Conservation (phyloP, 1,139 yeast species). For the Martiniozyma asiatica region DNA sequence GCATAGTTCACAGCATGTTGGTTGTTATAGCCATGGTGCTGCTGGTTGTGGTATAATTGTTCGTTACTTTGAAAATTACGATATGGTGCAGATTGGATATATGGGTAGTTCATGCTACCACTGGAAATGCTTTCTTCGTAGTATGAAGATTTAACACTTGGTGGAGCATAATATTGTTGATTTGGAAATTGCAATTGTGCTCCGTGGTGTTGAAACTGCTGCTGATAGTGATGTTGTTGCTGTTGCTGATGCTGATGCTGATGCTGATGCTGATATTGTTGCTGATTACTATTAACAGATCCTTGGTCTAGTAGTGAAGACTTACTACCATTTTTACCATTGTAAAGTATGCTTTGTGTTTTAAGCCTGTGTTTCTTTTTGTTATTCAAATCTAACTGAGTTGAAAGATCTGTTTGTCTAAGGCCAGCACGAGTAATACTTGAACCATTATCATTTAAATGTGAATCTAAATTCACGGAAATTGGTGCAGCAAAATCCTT, state of each 20-base stretch:
- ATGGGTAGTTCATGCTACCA: too few species aligned
- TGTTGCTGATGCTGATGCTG: slow-evolving; percentile 1
- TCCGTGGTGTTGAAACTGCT: slow-evolving; percentile 3
- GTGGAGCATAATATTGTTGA: slow-evolving; percentile 1
- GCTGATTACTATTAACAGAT: slow-evolving; percentile 5
- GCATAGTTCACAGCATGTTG: too few species aligned
- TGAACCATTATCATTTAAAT: slow-evolving; percentile 13
- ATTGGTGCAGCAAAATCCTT: slow-evolving; percentile 2
- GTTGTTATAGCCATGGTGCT: too few species aligned
- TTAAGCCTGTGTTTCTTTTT: slow-evolving; percentile 11
- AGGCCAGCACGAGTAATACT: slow-evolving; percentile 14
- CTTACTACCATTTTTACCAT: slow-evolving; percentile 7
- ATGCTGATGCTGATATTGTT: slow-evolving; percentile 1
- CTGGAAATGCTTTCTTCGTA: too few species aligned
- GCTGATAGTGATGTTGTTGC: slow-evolving; percentile 4
- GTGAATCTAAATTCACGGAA: neutral
- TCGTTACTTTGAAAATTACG: neutral
- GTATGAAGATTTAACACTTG: neutral
- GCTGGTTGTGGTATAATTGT: slow-evolving; percentile 5
- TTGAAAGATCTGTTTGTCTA: slow-evolving; percentile 14
- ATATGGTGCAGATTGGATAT: neutral
- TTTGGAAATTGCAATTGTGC: neutral
- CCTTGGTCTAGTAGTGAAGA: slow-evolving; percentile 6
- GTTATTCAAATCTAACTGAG: slow-evolving; percentile 9
- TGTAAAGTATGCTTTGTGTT: slow-evolving; percentile 10